These are phyloP conservation scores for Russula sp. DNA, from an alignment of 768 basidiomycete species.

Conservation along the genomic window DNA sequence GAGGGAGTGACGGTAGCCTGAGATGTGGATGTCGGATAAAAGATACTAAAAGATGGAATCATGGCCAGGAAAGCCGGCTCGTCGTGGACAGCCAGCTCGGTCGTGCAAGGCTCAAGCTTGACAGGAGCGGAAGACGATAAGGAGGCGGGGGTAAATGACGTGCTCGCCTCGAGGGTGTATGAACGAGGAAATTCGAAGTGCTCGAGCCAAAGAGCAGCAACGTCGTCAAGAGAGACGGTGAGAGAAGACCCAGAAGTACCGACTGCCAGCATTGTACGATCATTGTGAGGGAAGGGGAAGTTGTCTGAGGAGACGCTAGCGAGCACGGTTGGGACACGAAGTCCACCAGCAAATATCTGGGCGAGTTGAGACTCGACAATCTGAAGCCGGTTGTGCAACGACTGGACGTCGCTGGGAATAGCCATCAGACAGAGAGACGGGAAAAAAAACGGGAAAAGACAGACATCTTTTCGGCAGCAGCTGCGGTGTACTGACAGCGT, in stretches of 20 bases:
- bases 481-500: slow-evolving; percentile 72
- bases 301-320: slow-evolving; percentile 16
- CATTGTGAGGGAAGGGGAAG: slow-evolving; percentile 30
- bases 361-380: slow-evolving; percentile 59
- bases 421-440: background rate
- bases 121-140: slow-evolving; percentile 21
- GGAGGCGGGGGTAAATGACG: slow-evolving; percentile 13
- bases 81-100: slow-evolving; percentile 16
- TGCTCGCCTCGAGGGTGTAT: slow-evolving; percentile 23
- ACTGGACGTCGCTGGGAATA: slow-evolving; percentile 61
- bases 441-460: slow-evolving; percentile 27
- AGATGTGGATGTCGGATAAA: slow-evolving; percentile 23
- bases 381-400: slow-evolving; percentile 73
- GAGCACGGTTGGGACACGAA: slow-evolving; percentile 12
- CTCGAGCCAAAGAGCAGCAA: slow-evolving; percentile 57
- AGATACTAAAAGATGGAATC: slow-evolving; percentile 15
- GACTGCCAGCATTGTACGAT: slow-evolving; percentile 36
- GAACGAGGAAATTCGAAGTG: slow-evolving; percentile 36
- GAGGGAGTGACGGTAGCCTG: slow-evolving; percentile 35
- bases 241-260: slow-evolving; percentile 42
- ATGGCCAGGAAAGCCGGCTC: slow-evolving; percentile 25
- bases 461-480: slow-evolving; percentile 81
- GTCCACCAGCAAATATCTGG: slow-evolving; percentile 32
- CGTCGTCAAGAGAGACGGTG: slow-evolving; percentile 50
- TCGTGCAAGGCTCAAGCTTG: slow-evolving; percentile 19